Evolutionary conservation across 192 early-diverging fungal genomes (phyloP), one percentile per base, ranked within the genome.

Genomic region (Spinellus fusiger): DNA sequence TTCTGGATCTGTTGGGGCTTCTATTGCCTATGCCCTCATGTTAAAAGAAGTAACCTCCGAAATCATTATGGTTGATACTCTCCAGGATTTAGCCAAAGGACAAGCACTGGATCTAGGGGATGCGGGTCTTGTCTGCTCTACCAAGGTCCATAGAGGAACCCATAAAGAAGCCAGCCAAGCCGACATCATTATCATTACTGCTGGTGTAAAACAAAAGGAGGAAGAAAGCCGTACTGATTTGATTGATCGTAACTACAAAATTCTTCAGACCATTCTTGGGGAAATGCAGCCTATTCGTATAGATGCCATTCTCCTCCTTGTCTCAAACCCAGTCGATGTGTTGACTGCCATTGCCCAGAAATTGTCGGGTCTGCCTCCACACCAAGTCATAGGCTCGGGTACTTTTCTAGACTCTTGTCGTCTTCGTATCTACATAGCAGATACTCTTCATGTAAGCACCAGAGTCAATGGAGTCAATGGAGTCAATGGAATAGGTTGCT

Each of bases 71-170:
- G 85, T 88, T 47, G 90, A 92, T 63, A 77, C 85, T n/a, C 79
- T 77, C 22, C 65, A 75, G 5, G 83, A 90, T 62, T 74, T 77
- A 20, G 87, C 83, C 32, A 56, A 79, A 53, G 91, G 87, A 25
- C 89, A 93, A 75, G 86, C 86, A 0, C 75, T 92, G n/a, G 91
- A 93, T 80, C 79, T 93, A 20, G 79, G 82, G 55, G 91, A 93
- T 61, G 86, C 88, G 4, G 79, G 88, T 47, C 89, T 87, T 68
- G 73, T 90, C 66, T 73, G 80, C 54, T 80, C 78, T 27, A 86
- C 86, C 22, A 68, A 68, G 20, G 76, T 90, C 56, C 79, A 81
- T 49, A 70, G 70, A 46, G 90, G 70, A 6, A 74, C 82, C 28
- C 74, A 70, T 49, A 65, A 84, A 66, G 89, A 92, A 35, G 88